phyloP scores from a whole-genome alignment of 352 stramenopile genomes.

The Pythium angustatum region DNA sequence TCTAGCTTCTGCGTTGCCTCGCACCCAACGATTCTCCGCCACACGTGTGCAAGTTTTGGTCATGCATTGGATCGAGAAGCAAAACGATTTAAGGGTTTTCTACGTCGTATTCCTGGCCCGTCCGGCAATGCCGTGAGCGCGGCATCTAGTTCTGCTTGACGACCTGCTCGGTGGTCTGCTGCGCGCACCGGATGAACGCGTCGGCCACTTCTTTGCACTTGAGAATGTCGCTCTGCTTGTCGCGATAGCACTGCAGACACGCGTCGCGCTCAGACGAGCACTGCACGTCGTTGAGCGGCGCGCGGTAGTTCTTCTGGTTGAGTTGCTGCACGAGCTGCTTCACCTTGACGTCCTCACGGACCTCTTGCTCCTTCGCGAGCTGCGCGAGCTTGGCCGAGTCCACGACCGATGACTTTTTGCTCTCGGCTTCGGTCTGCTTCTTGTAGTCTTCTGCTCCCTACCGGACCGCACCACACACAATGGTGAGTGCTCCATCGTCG shows the following conservation, averaged over 20 bases:
- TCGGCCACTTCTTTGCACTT: slow-evolving; percentile 87
- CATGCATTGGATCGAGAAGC: too few relatives aligned
- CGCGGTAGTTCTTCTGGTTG: slow-evolving; percentile 84
- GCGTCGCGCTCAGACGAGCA: slow-evolving; percentile 75
- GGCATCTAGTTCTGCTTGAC: slow-evolving; percentile 55
- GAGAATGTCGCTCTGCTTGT: slow-evolving; percentile 77
- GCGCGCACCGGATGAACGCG: slow-evolving; percentile 78
- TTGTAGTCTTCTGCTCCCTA: slow-evolving; percentile 72
- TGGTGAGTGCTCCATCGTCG: background rate
- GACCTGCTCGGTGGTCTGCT: slow-evolving; percentile 81
- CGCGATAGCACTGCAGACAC: slow-evolving; percentile 87
- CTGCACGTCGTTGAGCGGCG: slow-evolving; percentile 79
- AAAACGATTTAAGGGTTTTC: too few relatives aligned
- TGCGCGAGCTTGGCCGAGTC: slow-evolving; percentile 53
- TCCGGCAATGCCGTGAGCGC: background rate
- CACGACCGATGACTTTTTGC: slow-evolving; percentile 32
- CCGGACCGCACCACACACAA: background rate
- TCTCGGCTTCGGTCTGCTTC: slow-evolving; percentile 57
- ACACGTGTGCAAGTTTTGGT: too few relatives aligned
- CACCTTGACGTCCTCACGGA: slow-evolving; percentile 63
- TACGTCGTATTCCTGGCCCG: background rate
- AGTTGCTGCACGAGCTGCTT: slow-evolving; percentile 76
- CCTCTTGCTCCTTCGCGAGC: slow-evolving; percentile 69
- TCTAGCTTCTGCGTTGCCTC: background rate
- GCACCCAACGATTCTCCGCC: background rate